Base-by-base conservation (phyloP, 2,329 filamentous ascomycete genomes). In the Aspergillus quadrilineatus region DNA sequence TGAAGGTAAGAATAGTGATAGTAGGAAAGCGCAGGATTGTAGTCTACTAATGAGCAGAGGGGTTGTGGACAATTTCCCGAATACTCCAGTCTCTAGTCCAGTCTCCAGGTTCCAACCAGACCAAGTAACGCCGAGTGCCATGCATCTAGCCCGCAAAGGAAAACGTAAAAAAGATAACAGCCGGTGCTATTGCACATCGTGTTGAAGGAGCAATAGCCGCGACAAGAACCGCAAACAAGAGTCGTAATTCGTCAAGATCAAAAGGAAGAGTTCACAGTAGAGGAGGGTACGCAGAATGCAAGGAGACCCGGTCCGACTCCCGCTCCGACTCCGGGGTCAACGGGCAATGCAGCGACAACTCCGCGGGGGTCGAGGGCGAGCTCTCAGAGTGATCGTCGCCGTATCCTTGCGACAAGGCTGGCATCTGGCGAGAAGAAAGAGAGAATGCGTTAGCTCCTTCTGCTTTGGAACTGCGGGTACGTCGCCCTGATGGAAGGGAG, bases 301-400 rank as follows among this genome's bases (percentile, higher is more conserved):
- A 75, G 14, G 76, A 77, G 57, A 71, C 71, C n/a, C 70, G 68
- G 32, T 67, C 68, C 6, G 74, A 76, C 44, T 74, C 67, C 15
- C 75, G 76, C 4, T 42, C 39, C n/a, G 6, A 17, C 47, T 75
- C 67, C 15, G 76, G 77, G 4, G 76, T 79, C 30, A 74, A 64
- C 48, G 76, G 76, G 50, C 73, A 73, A 15, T 67, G 66, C 55
- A 72, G 69, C 47, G 73, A 74, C 42, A 68, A 66, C 53, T 72
- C 71, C 22, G 74, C 69, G 43, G 77, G 77, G n/a, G 73, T 75
- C 17, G 74, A 74, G 49, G 73, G 62, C 26, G 67, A 67, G 53
- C 34, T 37, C 34, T 37, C 34, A 37, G 75, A 76, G 37, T 71
- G 67, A 56, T 75, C 73, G 62, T 75, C 71, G 42, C 73, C 66